Evolutionary conservation across 371 early-diverging fungal genomes (phyloP), one percentile per base, ranked within the genome.

Genomic region (Circinella umbellata): DNA sequence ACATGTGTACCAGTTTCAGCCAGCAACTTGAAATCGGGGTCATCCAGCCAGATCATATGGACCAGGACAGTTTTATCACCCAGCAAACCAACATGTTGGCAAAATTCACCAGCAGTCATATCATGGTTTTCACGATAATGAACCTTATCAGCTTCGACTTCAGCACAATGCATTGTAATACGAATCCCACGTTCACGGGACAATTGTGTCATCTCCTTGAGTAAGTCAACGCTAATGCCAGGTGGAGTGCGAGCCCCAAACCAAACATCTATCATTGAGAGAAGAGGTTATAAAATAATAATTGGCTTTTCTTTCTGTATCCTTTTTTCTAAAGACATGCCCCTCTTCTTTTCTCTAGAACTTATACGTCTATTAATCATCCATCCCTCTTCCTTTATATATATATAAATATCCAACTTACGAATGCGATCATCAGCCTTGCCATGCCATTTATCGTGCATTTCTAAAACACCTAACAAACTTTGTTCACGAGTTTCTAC

Each of bases 121-220:
- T 64, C 59, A 39, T 70, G 70, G 48, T 74, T 70, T 51, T 74
- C 51, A 13, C 74, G 74, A 57, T 70, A 74, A 55, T 68, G 70
- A 13, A 42, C 55, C 66, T 68, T 60, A 49, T 74, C 74, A 35
- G 74, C 74, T 34, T 70, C 66, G 14, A 74, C 74, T 61, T 74
- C 74, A 15, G 74, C 74, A 42, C 74, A 74, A 46, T 74, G 74
- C 74, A 74, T 74, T 9, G 74, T 74, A 63, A 74, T 74, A 57
- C 74, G 74, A 7, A 74, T 74, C 36, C 60, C 55, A 53, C 68
- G 70, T 55, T 74, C 74, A 27, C 70, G 74, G 4, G 68, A 64
- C 1, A 70, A 20, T 37, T 63, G 65, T 6, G 74, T 74, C 74
- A 74, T 74, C 55, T 74, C 74, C 67, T 74, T 74, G 63, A 74